Conservation (phyloP, 768 basidiomycete genomes). For the Pleurotus citrinopileatus region DNA sequence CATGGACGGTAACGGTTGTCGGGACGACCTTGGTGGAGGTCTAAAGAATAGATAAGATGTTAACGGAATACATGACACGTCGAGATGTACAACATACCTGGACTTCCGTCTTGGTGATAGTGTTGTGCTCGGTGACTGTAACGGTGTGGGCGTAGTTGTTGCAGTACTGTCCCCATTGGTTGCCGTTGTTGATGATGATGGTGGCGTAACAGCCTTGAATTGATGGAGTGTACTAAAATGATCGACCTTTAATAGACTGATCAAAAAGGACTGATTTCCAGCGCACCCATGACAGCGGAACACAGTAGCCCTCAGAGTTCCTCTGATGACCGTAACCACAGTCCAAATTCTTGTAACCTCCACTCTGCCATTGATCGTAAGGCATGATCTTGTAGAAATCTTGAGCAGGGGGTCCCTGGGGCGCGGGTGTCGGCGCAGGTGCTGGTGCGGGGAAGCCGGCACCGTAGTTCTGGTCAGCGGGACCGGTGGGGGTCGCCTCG, state of each 20-base stretch:
- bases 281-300: constrained; percentile 61
- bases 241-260: too few relatives aligned
- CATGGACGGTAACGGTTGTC: constrained; percentile 34
- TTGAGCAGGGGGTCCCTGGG: constrained; percentile 24
- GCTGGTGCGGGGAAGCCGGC: constrained; percentile 29
- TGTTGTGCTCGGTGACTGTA: constrained; percentile 33
- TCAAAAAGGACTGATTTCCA: too few relatives aligned
- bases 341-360: constrained; percentile 62
- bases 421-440: constrained; percentile 28
- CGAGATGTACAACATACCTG: constrained; percentile 14
- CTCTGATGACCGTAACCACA: constrained; percentile 74
- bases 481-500: constrained; percentile 18
- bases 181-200: constrained; percentile 51
- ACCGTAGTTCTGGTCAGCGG: constrained; percentile 19
- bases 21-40: constrained; percentile 32
- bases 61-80: not conserved
- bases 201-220: constrained; percentile 59
- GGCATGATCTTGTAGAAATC: constrained; percentile 51
- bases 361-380: constrained; percentile 56
- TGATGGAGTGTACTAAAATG: constrained; percentile 38
- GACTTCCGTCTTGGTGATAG: constrained; percentile 25
- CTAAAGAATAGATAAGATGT: constrained; percentile 6
- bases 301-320: constrained; percentile 52
- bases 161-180: constrained; percentile 22
- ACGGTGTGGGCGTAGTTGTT: constrained; percentile 28